Conservation (phyloP, 495 filamentous ascomycete species). For the Penicillium manginii region DNA sequence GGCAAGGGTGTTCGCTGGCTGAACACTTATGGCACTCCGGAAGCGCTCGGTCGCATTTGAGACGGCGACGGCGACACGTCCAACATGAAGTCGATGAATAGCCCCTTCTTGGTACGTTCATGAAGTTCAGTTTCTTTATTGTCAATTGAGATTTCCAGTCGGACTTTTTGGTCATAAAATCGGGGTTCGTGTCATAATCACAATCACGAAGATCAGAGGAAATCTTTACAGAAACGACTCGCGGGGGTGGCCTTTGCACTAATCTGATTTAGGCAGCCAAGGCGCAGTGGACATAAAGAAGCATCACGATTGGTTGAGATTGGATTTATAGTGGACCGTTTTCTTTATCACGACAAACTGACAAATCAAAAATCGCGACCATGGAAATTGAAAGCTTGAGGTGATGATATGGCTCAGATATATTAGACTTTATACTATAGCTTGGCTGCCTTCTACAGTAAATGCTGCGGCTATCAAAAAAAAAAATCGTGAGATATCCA, state of each 20-base stretch:
- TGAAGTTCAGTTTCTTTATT: background rate
- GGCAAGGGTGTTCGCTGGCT: slow-evolving; percentile 6
- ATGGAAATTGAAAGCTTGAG: background rate
- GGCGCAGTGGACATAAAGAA: background rate
- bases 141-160: no score
- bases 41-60: slow-evolving; percentile 26
- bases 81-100: slow-evolving; percentile 16
- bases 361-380: background rate
- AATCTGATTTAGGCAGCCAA: slow-evolving; percentile 1
- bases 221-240: background rate
- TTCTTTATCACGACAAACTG: background rate
- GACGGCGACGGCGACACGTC: slow-evolving; percentile 26
- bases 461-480: no score
- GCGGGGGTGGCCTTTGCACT: background rate
- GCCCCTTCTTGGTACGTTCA: background rate
- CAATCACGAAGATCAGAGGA: background rate
- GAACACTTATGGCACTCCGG: slow-evolving; percentile 21
- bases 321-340: background rate
- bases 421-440: background rate
- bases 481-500: no score
- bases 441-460: background rate
- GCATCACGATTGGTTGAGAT: background rate
- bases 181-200: background rate
- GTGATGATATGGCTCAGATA: background rate
- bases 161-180: no score